Evolutionary conservation across 768 basidiomycete species (phyloP).

Genomic region (Rickenella mellea): DNA sequence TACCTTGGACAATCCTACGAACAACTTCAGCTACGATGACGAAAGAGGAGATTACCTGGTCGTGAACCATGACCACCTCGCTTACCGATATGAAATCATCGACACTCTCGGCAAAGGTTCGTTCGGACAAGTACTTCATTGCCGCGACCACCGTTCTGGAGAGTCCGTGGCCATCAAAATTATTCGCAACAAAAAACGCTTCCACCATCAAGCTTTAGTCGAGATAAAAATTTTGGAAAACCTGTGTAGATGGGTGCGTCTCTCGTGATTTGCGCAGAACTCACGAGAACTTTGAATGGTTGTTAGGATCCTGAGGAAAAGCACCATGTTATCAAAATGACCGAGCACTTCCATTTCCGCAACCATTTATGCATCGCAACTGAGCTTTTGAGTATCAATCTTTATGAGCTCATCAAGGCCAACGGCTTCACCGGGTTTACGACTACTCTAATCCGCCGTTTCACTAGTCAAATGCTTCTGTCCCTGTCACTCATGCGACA

Average conservation of each 20-base stretch:
- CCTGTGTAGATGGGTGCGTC: slow-evolving; percentile 88
- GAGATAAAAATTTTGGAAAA: slow-evolving; percentile 98
- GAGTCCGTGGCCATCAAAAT: slow-evolving; percentile 98
- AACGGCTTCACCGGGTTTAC: slow-evolving; percentile 99
- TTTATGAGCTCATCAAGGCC: slow-evolving; percentile 98
- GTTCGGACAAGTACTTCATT: slow-evolving; percentile 93
- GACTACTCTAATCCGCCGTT: slow-evolving; percentile 87
- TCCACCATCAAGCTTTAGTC: slow-evolving; percentile 97
- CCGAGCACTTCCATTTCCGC: slow-evolving; percentile 96
- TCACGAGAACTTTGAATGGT: slow-evolving; percentile 2
- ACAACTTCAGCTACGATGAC: slow-evolving; percentile 95
- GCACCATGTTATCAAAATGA: slow-evolving; percentile 97
- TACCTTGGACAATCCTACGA: slow-evolving; percentile 56
- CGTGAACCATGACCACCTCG: slow-evolving; percentile 84
- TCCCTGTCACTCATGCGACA: slow-evolving; percentile 90
- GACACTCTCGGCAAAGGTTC: slow-evolving; percentile 95
- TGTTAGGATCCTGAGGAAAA: slow-evolving; percentile 89
- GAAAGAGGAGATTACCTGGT: slow-evolving; percentile 96
- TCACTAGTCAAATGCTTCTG: slow-evolving; percentile 91
- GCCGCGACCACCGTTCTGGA: slow-evolving; percentile 91
- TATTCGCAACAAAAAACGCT: slow-evolving; percentile 97
- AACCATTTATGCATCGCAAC: slow-evolving; percentile 97
- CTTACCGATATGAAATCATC: slow-evolving; percentile 92
- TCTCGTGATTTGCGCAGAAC: not conserved
- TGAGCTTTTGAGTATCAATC: slow-evolving; percentile 95